These are phyloP conservation scores for Botrytis aclada DNA, from an alignment of 2,329 filamentous ascomycete species.

Conservation along the genomic window DNA sequence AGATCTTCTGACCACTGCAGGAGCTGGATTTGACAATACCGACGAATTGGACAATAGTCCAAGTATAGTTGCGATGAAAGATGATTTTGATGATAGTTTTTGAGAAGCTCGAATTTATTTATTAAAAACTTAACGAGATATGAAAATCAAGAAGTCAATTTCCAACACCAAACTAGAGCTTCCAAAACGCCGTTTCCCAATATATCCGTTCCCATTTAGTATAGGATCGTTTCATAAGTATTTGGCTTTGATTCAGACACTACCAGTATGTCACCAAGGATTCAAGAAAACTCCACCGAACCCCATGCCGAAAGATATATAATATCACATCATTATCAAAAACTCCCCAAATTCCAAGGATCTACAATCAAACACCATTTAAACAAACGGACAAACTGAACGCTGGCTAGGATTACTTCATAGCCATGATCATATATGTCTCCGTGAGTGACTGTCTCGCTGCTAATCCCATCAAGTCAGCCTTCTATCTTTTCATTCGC, in stretches of 20 bases:
- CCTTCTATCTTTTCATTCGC: not conserved
- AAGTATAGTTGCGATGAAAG: conserved; percentile 62
- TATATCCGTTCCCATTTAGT: not conserved
- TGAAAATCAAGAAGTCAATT: conserved; percentile 6
- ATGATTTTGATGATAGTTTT: conserved; percentile 61
- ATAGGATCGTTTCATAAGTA: not conserved
- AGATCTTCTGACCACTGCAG: conserved; percentile 73
- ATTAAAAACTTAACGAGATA: conserved; percentile 11
- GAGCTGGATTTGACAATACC: conserved; percentile 61
- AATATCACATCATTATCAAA: not conserved
- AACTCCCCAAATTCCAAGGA: not conserved
- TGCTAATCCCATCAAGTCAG: not conserved
- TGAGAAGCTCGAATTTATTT: conserved; percentile 37
- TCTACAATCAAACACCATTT: not conserved
- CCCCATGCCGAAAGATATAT: not conserved
- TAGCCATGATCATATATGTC: conserved; percentile 26
- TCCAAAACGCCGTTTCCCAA: not conserved
- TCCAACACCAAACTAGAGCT: not conserved
- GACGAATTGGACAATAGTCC: conserved; percentile 55
- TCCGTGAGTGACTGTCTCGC: conserved; percentile 9
- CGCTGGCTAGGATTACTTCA: conserved; percentile 19
- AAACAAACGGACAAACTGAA: not conserved
- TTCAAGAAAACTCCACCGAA: not conserved
- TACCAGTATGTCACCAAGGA: not conserved
- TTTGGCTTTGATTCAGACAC: not conserved